Conservation (phyloP, 2,329 filamentous ascomycete genomes). For the Diaporthe amygdali region DNA sequence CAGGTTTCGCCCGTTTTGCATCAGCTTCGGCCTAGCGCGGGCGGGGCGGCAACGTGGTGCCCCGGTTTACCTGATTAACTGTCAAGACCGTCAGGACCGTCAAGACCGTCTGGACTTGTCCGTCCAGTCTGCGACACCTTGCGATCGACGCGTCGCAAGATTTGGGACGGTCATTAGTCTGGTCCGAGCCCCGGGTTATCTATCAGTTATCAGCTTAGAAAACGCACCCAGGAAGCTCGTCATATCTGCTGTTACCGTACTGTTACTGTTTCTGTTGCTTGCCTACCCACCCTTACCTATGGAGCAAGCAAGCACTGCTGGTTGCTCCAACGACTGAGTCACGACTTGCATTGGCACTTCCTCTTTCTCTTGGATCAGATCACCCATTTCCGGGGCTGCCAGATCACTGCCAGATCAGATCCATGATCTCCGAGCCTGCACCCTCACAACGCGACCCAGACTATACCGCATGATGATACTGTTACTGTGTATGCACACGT, state of each 20-base stretch:
- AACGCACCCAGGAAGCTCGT: not conserved
- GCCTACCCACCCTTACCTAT: not conserved
- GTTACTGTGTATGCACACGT: not conserved
- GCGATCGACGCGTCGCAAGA: slow-evolving; percentile 3
- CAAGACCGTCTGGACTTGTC: not conserved
- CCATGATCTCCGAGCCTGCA: slow-evolving; percentile 10
- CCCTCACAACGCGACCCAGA: not conserved
- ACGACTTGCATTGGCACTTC: no score
- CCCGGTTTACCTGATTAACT: not conserved
- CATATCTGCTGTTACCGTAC: not conserved
- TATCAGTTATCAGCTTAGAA: slow-evolving; percentile 2
- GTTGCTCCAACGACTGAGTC: not conserved
- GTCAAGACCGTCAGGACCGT: not conserved
- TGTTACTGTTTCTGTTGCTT: no score
- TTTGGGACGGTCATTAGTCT: not conserved
- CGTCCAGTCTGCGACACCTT: not conserved
- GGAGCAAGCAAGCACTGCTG: not conserved
- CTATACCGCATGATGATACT: not conserved
- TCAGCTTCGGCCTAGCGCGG: slow-evolving; percentile 16
- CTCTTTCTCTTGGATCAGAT: not conserved
- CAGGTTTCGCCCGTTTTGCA: not conserved
- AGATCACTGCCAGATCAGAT: slow-evolving; percentile 16
- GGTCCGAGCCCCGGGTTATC: not conserved
- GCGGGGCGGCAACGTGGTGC: slow-evolving; percentile 16
- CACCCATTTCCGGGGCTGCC: not conserved